A percentile compares a stretch with the other conserved stretches of the same genome.
Conservation (phyloP, 139 green algal species). For the Chlorokybus atmophyticus region DNA sequence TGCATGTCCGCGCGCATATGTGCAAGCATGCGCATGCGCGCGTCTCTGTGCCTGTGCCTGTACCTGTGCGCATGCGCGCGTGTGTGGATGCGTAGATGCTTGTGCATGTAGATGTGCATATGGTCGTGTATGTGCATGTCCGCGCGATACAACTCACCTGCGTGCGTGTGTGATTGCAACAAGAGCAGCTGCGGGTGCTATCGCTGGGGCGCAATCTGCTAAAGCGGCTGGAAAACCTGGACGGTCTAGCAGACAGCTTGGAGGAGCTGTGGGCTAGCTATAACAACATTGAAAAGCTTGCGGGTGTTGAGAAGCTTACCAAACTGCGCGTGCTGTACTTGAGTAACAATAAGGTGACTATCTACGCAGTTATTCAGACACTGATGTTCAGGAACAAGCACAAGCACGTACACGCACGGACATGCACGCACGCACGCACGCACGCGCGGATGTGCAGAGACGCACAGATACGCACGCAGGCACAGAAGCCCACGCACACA, state of each 20-base stretch:
- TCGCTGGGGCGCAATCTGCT: conserved; percentile 79
- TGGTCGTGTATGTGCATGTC: neutral
- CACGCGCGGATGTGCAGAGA: no score
- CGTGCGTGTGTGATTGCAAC: conserved; percentile 8
- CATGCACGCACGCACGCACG: no score
- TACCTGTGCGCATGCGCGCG: neutral
- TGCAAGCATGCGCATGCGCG: neutral
- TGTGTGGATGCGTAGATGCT: neutral
- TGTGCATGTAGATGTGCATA: neutral
- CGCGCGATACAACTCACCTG: neutral
- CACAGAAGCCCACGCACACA: no score
- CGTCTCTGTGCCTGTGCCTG: neutral
- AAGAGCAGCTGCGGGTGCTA: conserved; percentile 65
- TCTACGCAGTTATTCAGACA: no score
- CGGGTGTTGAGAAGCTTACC: conserved; percentile 61
- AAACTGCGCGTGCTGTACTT: conserved; percentile 68
- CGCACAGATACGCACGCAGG: no score
- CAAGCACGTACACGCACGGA: no score
- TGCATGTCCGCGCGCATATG: neutral
- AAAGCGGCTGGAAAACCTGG: conserved; percentile 89
- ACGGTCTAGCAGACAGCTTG: conserved; percentile 67
- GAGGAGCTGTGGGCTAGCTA: conserved; percentile 89
- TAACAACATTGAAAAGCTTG: conserved; percentile 76
- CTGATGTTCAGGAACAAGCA: no score
- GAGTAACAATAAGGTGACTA: conserved; percentile 82